Conservation (phyloP, 2,329 filamentous ascomycete genomes). For the Laburnicola sp. region DNA sequence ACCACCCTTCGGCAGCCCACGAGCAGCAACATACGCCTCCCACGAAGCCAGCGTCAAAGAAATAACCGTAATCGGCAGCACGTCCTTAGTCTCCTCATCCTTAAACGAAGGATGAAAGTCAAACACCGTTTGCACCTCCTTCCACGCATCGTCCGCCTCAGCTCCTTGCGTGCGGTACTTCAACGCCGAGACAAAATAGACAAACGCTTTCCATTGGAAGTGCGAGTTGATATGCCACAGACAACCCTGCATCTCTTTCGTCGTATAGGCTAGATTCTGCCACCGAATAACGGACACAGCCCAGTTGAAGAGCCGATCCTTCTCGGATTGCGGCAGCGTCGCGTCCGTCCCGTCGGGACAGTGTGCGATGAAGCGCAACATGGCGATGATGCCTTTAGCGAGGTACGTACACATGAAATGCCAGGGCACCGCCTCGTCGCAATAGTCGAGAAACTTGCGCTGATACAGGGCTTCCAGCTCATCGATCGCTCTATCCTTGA, state of each 20-base stretch:
- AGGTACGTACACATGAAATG: slow-evolving; percentile 53
- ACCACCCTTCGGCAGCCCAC: slow-evolving; percentile 9
- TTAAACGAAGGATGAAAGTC: slow-evolving; percentile 49
- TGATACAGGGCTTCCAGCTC: slow-evolving; percentile 49
- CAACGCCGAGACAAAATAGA: slow-evolving; percentile 51
- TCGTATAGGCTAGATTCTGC: slow-evolving; percentile 47
- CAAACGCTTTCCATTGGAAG: slow-evolving; percentile 57
- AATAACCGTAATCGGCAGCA: slow-evolving; percentile 49
- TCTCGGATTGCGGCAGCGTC: slow-evolving; percentile 37
- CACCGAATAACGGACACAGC: slow-evolving; percentile 48
- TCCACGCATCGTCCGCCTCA: slow-evolving; percentile 49
- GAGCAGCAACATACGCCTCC: slow-evolving; percentile 34
- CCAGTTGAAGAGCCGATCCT: slow-evolving; percentile 47
- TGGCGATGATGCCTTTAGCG: slow-evolving; percentile 48
- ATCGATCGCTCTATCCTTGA: slow-evolving; percentile 41
- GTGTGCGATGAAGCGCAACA: slow-evolving; percentile 50
- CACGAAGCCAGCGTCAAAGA: slow-evolving; percentile 52
- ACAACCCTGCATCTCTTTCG: slow-evolving; percentile 46
- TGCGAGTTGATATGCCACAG: slow-evolving; percentile 53
- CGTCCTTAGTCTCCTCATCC: slow-evolving; percentile 38
- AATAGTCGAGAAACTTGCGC: slow-evolving; percentile 45
- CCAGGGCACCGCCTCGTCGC: slow-evolving; percentile 44
- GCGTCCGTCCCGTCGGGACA: slow-evolving; percentile 46
- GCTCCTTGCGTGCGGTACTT: slow-evolving; percentile 28
- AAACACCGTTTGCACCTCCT: slow-evolving; percentile 50